Base-by-base conservation (phyloP, 2,329 filamentous ascomycete species). In the Microdochium bolleyi region DNA sequence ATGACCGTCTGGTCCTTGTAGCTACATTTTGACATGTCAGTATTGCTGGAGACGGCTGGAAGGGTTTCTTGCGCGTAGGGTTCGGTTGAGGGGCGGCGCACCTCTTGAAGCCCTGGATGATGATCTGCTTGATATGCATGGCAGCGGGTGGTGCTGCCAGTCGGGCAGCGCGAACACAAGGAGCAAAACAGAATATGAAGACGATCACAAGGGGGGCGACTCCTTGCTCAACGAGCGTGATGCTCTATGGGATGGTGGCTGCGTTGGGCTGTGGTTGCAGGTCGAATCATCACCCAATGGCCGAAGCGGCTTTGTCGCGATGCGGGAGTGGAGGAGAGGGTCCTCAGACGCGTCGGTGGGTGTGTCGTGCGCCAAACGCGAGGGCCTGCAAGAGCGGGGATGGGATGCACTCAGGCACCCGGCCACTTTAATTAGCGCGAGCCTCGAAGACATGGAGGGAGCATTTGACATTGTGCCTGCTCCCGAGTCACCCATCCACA, bases 91-190 rank as follows among this genome's bases (percentile, higher is more conserved):
- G 49, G 19, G 16, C 30, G 37, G 48, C 53, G 52, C 41, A 95
- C 91, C 91, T 96, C 76, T 99, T 99, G 76, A 99, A 99, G 84
- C 94, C 94, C 72, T 99, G 94, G 68, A 99, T 97, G 71, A 96
- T 97, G 71, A 97, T 96, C 77, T 99, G 94, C 73, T 99, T 99
- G 81, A 99, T 96, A 77, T 95, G 94, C 92, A 96, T 96, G 67
- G 63, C 77, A 70, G 64, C 62, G 56, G 57, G 57, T 55, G 59
- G 57, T 59, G 64, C 64, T 65, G 65, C 65, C 64, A 56, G 53
- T 56, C 61, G 62, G 64, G 65, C 65, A 67, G 65, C 64, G 58
- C 63, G 63, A 60, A 55, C 48, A 53, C 49, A 55, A 51, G n/a
- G 58, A 50, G 56, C 58, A 58, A 52, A 58, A 55, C 37, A 16